Evolutionary conservation across 306 rosid species (phyloP).

Genomic region (Carpinus fangiana): DNA sequence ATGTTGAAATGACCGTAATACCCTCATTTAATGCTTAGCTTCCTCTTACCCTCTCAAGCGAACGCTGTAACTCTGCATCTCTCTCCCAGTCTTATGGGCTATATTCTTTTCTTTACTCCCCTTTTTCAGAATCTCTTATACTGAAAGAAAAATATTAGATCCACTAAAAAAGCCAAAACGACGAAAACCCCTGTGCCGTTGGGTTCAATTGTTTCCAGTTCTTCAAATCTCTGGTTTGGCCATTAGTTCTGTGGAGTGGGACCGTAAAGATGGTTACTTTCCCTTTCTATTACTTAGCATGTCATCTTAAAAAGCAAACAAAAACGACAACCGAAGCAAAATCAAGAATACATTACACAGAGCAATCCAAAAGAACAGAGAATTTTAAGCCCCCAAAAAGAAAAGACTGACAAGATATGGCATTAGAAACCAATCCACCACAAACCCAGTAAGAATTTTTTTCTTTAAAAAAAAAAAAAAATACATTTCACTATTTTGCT

Average conservation of each 20-base stretch:
- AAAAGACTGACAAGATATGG: not conserved
- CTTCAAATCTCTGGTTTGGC: not conserved
- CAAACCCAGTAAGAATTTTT: not conserved
- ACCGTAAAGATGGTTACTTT: not conserved
- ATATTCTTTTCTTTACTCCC: not conserved
- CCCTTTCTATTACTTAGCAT: not conserved
- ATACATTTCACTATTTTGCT: too few species aligned
- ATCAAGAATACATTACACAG: not conserved
- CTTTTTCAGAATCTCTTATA: not conserved
- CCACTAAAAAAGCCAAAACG: not conserved
- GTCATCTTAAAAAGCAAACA: not conserved
- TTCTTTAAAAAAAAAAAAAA: too few species aligned
- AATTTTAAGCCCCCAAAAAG: not conserved
- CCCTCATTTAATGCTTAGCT: too few species aligned
- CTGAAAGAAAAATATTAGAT: not conserved
- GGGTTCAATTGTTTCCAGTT: not conserved
- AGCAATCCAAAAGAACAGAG: not conserved
- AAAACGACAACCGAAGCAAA: not conserved
- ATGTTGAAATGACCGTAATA: too few species aligned
- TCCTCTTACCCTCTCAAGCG: too few species aligned
- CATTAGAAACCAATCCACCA: not conserved
- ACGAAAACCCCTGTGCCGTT: conserved; percentile 1
- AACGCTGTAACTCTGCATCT: too few species aligned
- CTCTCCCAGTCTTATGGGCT: not conserved
- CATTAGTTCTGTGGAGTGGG: not conserved